phyloP scores from a whole-genome alignment of 2,329 filamentous ascomycete genomes.

The Talaromyces sp. region DNA sequence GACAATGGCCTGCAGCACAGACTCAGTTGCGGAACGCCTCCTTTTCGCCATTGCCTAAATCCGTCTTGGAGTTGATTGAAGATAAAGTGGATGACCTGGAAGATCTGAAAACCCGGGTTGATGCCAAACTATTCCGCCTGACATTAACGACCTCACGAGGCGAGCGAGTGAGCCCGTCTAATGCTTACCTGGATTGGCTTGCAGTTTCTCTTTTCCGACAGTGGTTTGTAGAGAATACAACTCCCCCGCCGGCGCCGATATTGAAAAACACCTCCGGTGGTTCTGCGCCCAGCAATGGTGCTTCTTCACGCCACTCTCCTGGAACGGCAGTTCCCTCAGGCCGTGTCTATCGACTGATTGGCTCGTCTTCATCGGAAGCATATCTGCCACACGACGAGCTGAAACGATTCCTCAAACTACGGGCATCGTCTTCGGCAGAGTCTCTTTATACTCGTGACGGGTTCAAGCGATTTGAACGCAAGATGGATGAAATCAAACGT shows the following conservation, averaged over 20 bases:
- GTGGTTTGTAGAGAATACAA: constrained; percentile 88
- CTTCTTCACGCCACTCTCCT: background rate
- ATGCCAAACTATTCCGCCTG: constrained; percentile 75
- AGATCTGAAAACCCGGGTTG: constrained; percentile 72
- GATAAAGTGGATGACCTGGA: constrained; percentile 92
- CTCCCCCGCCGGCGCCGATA: constrained; percentile 57
- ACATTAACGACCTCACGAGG: constrained; percentile 72
- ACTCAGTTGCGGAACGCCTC: constrained; percentile 61
- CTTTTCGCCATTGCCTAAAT: constrained; percentile 58
- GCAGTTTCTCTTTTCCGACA: constrained; percentile 82
- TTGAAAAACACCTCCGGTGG: constrained; percentile 28
- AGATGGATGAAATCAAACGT: constrained; percentile 82
- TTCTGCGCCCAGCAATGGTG: constrained; percentile 7
- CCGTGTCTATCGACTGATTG: constrained; percentile 71
- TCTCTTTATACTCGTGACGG: constrained; percentile 78
- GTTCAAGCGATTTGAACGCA: constrained; percentile 74
- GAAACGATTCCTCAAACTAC: constrained; percentile 81
- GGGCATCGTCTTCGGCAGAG: constrained; percentile 53
- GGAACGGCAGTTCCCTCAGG: constrained; percentile 43
- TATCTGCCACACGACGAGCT: constrained; percentile 84
- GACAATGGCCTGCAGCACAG: constrained; percentile 82
- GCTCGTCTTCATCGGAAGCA: constrained; percentile 52
- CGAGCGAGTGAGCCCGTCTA: constrained; percentile 74
- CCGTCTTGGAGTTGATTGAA: constrained; percentile 82
- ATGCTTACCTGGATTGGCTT: constrained; percentile 83